Base-by-base conservation (phyloP, 352 stramenopile genomes). In the Phytophthora podocarpi region DNA sequence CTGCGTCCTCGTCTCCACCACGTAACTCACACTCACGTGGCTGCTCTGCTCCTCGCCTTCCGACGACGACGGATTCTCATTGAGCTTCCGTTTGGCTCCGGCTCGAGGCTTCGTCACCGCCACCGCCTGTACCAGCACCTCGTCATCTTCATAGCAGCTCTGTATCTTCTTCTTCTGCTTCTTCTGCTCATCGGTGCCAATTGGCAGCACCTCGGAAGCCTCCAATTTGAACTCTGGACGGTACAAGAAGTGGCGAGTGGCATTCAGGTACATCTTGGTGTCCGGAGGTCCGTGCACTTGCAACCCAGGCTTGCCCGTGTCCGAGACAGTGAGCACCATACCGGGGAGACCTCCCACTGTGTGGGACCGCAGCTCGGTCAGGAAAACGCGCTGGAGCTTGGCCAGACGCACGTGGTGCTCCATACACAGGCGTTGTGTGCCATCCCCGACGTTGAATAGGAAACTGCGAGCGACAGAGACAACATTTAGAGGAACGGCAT, bases 371-470 rank as follows among this genome's bases (percentile, higher is more conserved):
- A 97, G 64, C 64, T 97, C 74, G 3, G 89, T 97, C 21, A 97
- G 72, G 56, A 96, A 96, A 5, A 96, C 76, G 39, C 90, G 69
- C 50, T 87, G 72, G 23, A 96, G 59, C 66, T 96, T 97, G 5
- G 71, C 80, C 12, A 97, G 66, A 13, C 89, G 85, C 57, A 97
- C 78, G 68, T 93, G 84, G 72, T 97, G 90, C 75, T 97, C 90
- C 86, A 96, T 97, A 70, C 86, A 97, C 66, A 97, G 74, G 23
- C 90, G 78, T 62, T 97, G 90, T 7, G 76, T 95, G 56, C 90
- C 90, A 64, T 97, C 90, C 23, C 89, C 87, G 10, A 95, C 89
- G 51, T 97, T 96, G 59, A 97, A 96, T 18, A 97, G 58, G 60
- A 96, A 93, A n/a, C 82, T 91, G 58, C 3, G 28, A 13, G 30